A percentile compares a stretch with the other conserved stretches of the same genome.
Conservation (phyloP, 495 filamentous ascomycete genomes). For the Annulohypoxylon nitens region DNA sequence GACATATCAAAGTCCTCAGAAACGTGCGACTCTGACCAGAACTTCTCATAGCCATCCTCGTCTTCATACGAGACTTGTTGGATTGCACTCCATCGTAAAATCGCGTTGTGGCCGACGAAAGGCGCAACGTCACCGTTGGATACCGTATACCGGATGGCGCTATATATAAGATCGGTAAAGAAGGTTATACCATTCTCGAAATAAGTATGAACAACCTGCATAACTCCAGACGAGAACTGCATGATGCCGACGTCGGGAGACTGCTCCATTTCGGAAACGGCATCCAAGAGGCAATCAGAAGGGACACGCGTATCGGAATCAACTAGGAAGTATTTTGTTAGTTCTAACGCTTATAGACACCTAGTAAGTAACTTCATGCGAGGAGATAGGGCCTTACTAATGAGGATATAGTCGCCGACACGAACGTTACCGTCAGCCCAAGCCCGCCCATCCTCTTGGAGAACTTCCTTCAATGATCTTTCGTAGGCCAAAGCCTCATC, state of each 20-base stretch:
- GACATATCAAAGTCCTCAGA: constrained; percentile 92
- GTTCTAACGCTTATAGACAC: background rate
- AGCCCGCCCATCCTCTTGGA: constrained; percentile 75
- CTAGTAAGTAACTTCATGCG: background rate
- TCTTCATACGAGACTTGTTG: constrained; percentile 79
- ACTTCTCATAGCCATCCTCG: constrained; percentile 79
- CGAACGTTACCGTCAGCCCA: constrained; percentile 87
- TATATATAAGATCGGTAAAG: constrained; percentile 88
- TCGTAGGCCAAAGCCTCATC: constrained; percentile 80
- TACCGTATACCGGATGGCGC: constrained; percentile 80
- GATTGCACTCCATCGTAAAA: constrained; percentile 82
- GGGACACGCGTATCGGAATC: constrained; percentile 85
- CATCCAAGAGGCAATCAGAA: constrained; percentile 79
- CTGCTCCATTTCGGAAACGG: constrained; percentile 82
- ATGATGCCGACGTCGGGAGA: constrained; percentile 85
- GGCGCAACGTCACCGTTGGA: constrained; percentile 86
- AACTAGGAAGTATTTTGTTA: constrained; percentile 54
- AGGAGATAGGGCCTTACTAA: constrained; percentile 52
- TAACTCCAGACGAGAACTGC: constrained; percentile 85
- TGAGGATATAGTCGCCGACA: constrained; percentile 82
- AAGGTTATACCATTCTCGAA: constrained; percentile 85
- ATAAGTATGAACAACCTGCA: constrained; percentile 81
- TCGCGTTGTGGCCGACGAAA: constrained; percentile 84
- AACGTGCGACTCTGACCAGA: constrained; percentile 86
- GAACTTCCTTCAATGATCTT: constrained; percentile 73